Evolutionary conservation across 164 flowering plant species (phyloP).

Genomic region (Berberis vulgaris): DNA sequence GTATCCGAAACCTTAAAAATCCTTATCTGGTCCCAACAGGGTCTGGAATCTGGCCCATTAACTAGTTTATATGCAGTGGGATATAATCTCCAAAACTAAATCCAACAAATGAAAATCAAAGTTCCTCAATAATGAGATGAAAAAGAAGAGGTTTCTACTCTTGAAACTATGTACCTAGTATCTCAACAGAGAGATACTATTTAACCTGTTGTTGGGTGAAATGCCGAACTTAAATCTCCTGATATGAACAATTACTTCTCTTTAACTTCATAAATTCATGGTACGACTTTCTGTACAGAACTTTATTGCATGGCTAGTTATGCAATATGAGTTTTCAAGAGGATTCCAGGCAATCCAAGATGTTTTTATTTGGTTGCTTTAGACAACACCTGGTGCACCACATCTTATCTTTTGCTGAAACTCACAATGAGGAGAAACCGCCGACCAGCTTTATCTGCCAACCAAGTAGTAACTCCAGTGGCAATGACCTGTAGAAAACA

Average conservation of each 20-base stretch:
- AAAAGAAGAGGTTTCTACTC: no score
- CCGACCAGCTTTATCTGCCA: slow-evolving; percentile 86
- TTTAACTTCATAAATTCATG: neutral
- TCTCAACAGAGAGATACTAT: neutral
- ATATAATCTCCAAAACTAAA: no score
- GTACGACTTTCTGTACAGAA: no score
- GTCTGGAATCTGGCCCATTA: no score
- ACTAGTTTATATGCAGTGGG: no score
- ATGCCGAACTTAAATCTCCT: neutral
- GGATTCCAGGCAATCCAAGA: neutral
- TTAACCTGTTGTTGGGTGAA: neutral
- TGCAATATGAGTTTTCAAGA: neutral
- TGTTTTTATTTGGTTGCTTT: neutral
- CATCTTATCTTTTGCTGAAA: slow-evolving; percentile 6
- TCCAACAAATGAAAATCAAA: no score
- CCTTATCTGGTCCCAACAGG: no score
- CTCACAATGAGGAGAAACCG: slow-evolving; percentile 85
- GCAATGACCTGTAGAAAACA: slow-evolving; percentile 61
- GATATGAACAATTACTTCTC: neutral
- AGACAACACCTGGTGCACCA: neutral
- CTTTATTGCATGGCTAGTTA: no score
- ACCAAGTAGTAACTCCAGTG: slow-evolving; percentile 76
- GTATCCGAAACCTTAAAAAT: no score
- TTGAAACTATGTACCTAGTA: no score
- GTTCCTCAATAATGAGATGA: no score